Percentiles rank a stretch among this genome's conserved stretches.
These are phyloP conservation scores for Amyloporia xantha DNA, from an alignment of 768 basidiomycete genomes.

Conservation along the genomic window DNA sequence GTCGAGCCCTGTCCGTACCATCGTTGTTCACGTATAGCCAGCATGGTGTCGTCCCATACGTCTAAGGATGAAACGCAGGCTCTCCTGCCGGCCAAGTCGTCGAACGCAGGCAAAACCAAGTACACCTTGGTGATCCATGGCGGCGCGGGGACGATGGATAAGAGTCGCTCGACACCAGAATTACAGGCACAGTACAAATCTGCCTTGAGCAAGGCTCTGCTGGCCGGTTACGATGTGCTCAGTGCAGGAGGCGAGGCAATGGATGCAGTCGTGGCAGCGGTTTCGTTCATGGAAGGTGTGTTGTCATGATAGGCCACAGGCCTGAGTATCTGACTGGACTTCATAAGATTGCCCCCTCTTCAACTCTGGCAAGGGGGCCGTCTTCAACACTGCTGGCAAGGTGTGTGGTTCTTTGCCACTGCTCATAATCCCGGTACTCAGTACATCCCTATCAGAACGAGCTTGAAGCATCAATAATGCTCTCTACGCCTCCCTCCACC, in stretches of 20 bases:
- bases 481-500: constrained; percentile 67
- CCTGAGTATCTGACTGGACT: not conserved
- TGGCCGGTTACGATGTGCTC: constrained; percentile 59
- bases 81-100: constrained; percentile 7
- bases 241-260: constrained; percentile 69
- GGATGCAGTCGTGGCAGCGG: constrained; percentile 76
- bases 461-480: constrained; percentile 75
- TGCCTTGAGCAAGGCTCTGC: constrained; percentile 47
- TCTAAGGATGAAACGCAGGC: constrained; percentile 17
- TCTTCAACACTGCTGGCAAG: constrained; percentile 78
- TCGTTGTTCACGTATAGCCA: not conserved
- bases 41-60: no score
- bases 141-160: constrained; percentile 68
- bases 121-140: constrained; percentile 66
- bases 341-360: constrained; percentile 67
- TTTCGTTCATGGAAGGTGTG: constrained; percentile 64
- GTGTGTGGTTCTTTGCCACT: constrained; percentile 30
- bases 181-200: constrained; percentile 51
- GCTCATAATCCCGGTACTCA: no score
- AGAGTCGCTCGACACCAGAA: constrained; percentile 50
- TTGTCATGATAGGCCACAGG: not conserved
- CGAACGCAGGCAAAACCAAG: constrained; percentile 18
- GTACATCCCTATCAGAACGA: constrained; percentile 50
- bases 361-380: constrained; percentile 75
- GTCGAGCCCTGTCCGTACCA: not conserved